Conservation (phyloP, 345 rosid genomes). For the Lenwebbia sp. region DNA sequence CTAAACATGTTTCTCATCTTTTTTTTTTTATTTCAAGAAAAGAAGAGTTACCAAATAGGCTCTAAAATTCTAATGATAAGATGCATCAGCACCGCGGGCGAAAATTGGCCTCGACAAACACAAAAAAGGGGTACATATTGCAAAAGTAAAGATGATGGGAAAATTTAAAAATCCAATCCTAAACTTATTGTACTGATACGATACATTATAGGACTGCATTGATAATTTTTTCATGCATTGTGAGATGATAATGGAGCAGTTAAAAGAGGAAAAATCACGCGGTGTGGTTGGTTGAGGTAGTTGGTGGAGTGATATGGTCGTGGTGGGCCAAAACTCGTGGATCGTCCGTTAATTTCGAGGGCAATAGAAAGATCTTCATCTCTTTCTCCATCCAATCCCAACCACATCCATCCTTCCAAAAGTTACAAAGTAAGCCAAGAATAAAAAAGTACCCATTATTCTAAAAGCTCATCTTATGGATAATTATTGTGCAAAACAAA, state of each 20-base stretch:
- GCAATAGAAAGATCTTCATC: background rate
- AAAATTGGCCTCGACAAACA: too few relatives aligned
- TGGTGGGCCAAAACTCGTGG: background rate
- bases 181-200: too few relatives aligned
- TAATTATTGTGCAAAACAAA: background rate
- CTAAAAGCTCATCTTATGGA: background rate
- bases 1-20: too few relatives aligned
- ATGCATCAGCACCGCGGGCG: too few relatives aligned
- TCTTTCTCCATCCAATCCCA: background rate
- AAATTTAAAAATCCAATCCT: too few relatives aligned
- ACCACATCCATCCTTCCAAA: background rate
- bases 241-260: background rate
- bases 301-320: background rate
- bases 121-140: too few relatives aligned
- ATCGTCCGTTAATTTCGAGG: background rate
- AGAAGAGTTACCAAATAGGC: too few relatives aligned
- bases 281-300: background rate
- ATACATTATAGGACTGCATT: too few relatives aligned
- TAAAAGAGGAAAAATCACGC: background rate
- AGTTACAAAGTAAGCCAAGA: background rate
- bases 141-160: too few relatives aligned
- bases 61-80: too few relatives aligned
- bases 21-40: too few relatives aligned
- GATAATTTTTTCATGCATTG: too few relatives aligned
- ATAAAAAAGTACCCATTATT: accelerated